Base-by-base conservation (phyloP, 1,284 basidiomycete species). In the Leucoagaricus sp. region DNA sequence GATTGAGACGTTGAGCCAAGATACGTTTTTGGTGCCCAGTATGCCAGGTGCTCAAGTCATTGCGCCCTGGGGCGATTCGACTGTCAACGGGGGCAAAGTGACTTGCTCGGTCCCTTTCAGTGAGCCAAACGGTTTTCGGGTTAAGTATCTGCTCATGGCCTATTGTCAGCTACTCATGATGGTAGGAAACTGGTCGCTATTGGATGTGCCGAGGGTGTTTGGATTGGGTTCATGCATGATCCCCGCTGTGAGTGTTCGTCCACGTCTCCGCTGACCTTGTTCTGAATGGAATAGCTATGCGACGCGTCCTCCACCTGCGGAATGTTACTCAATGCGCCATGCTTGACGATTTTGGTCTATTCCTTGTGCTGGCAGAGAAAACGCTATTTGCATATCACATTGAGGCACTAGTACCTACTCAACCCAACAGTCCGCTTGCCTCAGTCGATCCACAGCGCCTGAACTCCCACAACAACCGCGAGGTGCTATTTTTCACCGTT, bases 31-130 rank as follows among this genome's bases (percentile, higher is more conserved):
- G 58, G 81, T 88, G 13, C 89, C 91, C 1, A 79, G 84, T 0
- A 75, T 85, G 58, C 74, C 80, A 25, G 75, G 76, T 46, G 74
- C 76, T 10, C 69, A 79, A 5, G 67, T 76, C 45, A 65, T 75
- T 36, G 77, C 85, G 8, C 76, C 82, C 4, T 87, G 87, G 84
- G 87, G 83, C 60, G 83, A 88, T 56, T 86, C 88, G 47, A 85
- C 80, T 53, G 75, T 85, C 10, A 89, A 89, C 65, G 95, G 94
- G 0, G 94, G 94, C 2, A 89, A 91, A 64, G 94, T 97, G 45
- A 95, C 93, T 1, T 97, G 94, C 68, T 95, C 93, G 0, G 91
- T 95, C 23, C 94, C 96, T 3, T 96, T 96, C 69, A 87, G 93
- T 94, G 65, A 72, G 91, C 78, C 13, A 31, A 26, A 48, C 12